Evolutionary conservation across 2,329 filamentous ascomycete species (phyloP), one percentile per base, ranked within the genome.

Genomic region (Fusarium austroafricanum): DNA sequence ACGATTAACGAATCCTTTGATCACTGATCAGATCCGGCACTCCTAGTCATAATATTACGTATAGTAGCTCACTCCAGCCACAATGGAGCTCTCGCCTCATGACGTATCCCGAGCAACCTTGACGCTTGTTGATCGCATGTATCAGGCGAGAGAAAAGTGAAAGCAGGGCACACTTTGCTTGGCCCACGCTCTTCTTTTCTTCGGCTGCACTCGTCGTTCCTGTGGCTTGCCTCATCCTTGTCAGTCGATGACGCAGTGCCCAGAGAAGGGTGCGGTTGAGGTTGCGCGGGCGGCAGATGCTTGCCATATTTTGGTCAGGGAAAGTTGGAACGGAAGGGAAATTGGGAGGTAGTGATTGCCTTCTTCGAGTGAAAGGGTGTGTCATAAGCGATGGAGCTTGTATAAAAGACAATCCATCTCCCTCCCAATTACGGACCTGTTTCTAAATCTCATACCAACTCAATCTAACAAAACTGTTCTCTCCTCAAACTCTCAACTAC

Each of bases 181-280:
- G 67, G 67, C 67, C 50, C 35, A 64, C 39, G 59, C 42, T 55
- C 35, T 45, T 23, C 17, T 67, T 45, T 53, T 50, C 47, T 44
- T 52, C 43, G 18, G 17, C 37, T 52, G 28, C 33, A 31, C 44
- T 40, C 37, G 39, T 61, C 60, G 63, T 61, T 50, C 55, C 58
- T 70, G 67, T 68, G 67, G 64, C 67, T 70, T 68, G 54, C 55
- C 47, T 53, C 51, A 58, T 60, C 57, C 40, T 31, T 64, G 57
- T 40, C 44, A 72, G 69, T 77, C 76, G 74, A 78, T 78, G 76
- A 78, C 76, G 76, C 75, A 77, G 71, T 70, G 68, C 63, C 59
- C 52, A 71, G 60, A 61, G 44, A 37, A 38, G 47, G 55, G 66
- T 61, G 69, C 56, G 61, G 64, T 63, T 70, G 61, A 72, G 55